These are phyloP conservation scores for Calonectria pseudoturangicola DNA, from an alignment of 2,329 filamentous ascomycete species.

Conservation along the genomic window DNA sequence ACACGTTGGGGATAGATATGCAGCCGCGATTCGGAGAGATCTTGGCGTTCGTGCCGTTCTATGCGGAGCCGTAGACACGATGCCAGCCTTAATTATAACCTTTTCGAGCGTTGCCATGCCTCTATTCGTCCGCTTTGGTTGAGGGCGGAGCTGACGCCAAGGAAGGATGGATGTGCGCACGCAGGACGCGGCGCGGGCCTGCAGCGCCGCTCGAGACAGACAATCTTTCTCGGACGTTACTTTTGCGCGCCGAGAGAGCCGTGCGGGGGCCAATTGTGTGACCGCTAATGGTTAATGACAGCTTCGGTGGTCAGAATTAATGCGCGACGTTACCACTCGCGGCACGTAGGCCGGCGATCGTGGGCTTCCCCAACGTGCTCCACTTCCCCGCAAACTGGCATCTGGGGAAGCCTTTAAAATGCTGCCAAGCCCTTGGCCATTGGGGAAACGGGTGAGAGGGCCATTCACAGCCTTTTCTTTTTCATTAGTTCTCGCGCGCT, in stretches of 20 bases:
- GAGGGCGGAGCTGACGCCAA: neutral
- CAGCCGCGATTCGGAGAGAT: neutral
- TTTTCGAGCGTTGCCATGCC: neutral
- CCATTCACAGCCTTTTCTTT: neutral
- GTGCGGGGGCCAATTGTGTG: neutral
- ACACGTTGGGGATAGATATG: neutral
- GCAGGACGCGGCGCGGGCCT: too few species aligned
- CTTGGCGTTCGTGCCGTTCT: neutral
- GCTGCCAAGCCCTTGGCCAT: slow-evolving; percentile 14
- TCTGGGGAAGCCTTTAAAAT: slow-evolving; percentile 14
- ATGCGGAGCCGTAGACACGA: neutral
- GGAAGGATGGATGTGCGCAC: neutral
- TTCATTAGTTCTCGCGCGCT: too few species aligned
- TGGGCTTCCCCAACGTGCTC: slow-evolving; percentile 1
- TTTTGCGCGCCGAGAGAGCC: neutral
- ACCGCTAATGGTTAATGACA: neutral
- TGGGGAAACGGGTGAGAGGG: neutral
- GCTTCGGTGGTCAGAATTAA: slow-evolving; percentile 1
- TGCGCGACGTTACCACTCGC: neutral
- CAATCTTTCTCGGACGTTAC: neutral
- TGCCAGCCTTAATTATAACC: neutral
- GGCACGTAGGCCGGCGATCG: neutral
- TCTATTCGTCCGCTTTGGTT: neutral
- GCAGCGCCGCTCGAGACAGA: neutral
- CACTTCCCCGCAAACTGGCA: slow-evolving; percentile 14